A percentile compares a stretch with the other conserved stretches of the same genome.
Conservation (phyloP, 208 protist species). For the Herpetomonas tarakana region DNA sequence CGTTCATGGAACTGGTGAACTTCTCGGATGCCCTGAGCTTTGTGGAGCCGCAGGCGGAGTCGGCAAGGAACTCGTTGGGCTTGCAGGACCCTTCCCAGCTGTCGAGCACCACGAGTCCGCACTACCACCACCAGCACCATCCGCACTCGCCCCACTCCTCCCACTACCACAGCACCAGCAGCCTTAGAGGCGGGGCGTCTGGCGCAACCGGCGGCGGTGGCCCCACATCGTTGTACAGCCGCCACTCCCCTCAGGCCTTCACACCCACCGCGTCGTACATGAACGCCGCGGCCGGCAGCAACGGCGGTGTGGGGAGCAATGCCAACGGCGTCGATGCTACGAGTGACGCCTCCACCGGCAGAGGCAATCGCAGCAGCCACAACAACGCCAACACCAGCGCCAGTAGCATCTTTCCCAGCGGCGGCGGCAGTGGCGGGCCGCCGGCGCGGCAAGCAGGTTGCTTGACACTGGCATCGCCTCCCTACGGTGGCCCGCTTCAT, state of each 20-base stretch:
- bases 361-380: too few species aligned
- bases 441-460: too few species aligned
- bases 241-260: not conserved
- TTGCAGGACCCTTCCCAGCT: too few species aligned
- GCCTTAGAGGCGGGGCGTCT: not conserved
- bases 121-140: not conserved
- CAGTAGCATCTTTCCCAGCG: not conserved
- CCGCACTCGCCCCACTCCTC: too few species aligned
- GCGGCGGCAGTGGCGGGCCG: not conserved
- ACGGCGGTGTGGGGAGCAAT: not conserved
- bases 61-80: not conserved
- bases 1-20: conserved; percentile 64
- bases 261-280: not conserved
- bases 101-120: not conserved
- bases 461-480: too few species aligned
- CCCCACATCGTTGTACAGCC: not conserved
- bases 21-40: conserved; percentile 56
- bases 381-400: not conserved
- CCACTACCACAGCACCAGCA: not conserved
- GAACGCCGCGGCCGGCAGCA: not conserved
- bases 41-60: not conserved
- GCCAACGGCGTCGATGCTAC: not conserved
- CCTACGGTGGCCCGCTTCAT: too few species aligned
- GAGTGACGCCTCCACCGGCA: not conserved
- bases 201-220: too few species aligned